These are phyloP conservation scores for Narthecium ossifragum DNA, from an alignment of 106 monocot species.

Conservation along the genomic window DNA sequence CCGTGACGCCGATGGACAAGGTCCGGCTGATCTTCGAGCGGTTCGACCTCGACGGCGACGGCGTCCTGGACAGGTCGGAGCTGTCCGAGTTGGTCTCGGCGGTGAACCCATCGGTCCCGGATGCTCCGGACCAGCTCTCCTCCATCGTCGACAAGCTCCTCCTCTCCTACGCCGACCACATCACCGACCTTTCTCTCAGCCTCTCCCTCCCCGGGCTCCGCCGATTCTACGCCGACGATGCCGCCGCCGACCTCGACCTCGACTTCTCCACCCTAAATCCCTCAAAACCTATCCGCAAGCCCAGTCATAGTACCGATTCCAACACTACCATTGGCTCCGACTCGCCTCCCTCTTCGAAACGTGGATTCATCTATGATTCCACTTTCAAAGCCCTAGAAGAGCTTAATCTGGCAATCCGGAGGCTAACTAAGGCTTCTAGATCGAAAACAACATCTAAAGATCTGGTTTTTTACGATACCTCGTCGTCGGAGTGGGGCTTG, in stretches of 20 bases:
- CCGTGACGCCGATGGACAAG: conserved; percentile 17
- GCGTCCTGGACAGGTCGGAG: conserved; percentile 27
- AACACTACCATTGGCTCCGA: neutral
- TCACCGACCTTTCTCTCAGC: conserved; percentile 5
- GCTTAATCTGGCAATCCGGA: conserved; percentile 12
- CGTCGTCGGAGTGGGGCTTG: conserved; percentile 13
- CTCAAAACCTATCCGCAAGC: neutral
- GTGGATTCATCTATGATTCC: conserved; percentile 6
- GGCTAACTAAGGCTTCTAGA: neutral
- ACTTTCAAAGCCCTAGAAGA: conserved; percentile 14
- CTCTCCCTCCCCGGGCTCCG: conserved; percentile 23
- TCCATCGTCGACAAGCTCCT: conserved; percentile 28
- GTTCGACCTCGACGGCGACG: conserved; percentile 30
- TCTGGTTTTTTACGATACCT: conserved; percentile 2
- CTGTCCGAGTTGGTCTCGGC: conserved; percentile 22
- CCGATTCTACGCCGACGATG: conserved; percentile 30
- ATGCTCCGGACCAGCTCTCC: conserved; percentile 19
- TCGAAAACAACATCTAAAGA: neutral
- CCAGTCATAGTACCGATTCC: too few relatives aligned
- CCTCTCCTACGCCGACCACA: conserved; percentile 27
- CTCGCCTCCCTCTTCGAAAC: conserved; percentile 10
- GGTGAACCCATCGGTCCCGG: conserved; percentile 19
- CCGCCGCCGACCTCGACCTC: conserved; percentile 23
- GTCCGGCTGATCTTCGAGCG: conserved; percentile 29
- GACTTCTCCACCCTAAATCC: conserved; percentile 26